A percentile compares a stretch with the other conserved stretches of the same genome.
phyloP scores from a whole-genome alignment of 768 basidiomycete genomes.

The Russula foetens region DNA sequence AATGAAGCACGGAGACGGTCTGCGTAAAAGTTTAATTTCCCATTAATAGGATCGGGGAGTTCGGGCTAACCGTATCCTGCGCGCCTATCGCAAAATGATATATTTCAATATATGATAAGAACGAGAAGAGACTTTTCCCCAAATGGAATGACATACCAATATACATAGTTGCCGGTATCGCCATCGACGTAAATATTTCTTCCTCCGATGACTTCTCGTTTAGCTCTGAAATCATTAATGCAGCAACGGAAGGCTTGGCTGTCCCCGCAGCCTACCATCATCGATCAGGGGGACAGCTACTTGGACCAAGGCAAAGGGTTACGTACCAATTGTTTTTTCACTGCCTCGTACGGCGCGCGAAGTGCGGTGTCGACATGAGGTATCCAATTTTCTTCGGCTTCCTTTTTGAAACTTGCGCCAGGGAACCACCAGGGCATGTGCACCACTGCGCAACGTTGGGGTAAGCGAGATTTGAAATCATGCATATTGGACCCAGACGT shows the following conservation, averaged over 20 bases:
- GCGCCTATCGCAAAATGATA: background rate
- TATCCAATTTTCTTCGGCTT: constrained; percentile 12
- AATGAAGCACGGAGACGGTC: constrained; percentile 21
- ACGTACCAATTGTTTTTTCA: constrained; percentile 6
- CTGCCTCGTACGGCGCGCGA: constrained; percentile 14
- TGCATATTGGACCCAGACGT: background rate
- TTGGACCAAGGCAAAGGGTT: background rate
- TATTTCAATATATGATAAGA: background rate
- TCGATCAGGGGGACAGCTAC: background rate
- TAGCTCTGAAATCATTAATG: background rate
- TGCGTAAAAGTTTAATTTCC: background rate
- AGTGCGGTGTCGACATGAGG: constrained; percentile 12
- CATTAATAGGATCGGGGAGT: background rate
- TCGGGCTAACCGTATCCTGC: background rate
- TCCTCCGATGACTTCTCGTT: background rate
- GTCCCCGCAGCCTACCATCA: background rate
- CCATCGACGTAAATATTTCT: background rate
- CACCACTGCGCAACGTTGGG: background rate
- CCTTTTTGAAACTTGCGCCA: constrained; percentile 20
- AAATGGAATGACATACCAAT: background rate
- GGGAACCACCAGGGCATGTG: constrained; percentile 22
- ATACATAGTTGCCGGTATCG: background rate
- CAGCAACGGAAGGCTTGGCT: constrained; percentile 1
- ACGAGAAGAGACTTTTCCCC: background rate
- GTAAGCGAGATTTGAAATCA: background rate